Evolutionary conservation across 345 rosid genomes (phyloP).

Genomic region (Atalantia buxifolia): DNA sequence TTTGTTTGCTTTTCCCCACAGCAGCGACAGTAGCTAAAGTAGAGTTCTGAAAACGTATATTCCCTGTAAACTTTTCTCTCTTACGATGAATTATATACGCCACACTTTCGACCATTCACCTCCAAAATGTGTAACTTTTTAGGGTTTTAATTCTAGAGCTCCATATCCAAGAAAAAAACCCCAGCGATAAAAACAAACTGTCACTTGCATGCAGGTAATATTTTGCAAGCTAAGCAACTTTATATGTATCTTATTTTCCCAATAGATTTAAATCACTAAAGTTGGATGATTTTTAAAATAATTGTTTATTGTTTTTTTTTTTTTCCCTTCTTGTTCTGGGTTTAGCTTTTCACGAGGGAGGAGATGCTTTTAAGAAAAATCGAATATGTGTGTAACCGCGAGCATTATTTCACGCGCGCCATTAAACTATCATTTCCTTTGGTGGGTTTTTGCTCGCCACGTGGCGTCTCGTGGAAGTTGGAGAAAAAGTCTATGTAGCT

Average conservation of each 20-base stretch:
- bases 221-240: not conserved
- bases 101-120: not conserved
- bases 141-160: not conserved
- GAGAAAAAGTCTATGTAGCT: conserved; percentile 16
- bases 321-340: not conserved
- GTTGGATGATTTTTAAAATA: conserved; percentile 11
- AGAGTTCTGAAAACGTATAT: conserved; percentile 57
- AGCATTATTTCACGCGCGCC: conserved; percentile 28
- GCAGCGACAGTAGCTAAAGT: conserved; percentile 26
- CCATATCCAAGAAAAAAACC: not conserved
- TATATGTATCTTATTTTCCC: conserved; percentile 2
- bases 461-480: conserved; percentile 27
- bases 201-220: not conserved
- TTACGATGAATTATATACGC: conserved; percentile 43
- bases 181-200: conserved; percentile 16
- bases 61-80: conserved; percentile 52
- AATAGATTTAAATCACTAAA: conserved; percentile 12
- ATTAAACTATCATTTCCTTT: conserved; percentile 18
- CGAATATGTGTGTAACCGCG: conserved; percentile 17
- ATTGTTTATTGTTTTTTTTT: conserved; percentile 3
- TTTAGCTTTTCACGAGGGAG: conserved; percentile 20
- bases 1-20: not conserved
- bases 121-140: not conserved
- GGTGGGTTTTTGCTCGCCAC: conserved; percentile 15
- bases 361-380: conserved; percentile 38